A percentile compares a stretch with the other conserved stretches of the same genome.
Conservation (phyloP, 768 basidiomycete species). For the Saitozyma sp. region DNA sequence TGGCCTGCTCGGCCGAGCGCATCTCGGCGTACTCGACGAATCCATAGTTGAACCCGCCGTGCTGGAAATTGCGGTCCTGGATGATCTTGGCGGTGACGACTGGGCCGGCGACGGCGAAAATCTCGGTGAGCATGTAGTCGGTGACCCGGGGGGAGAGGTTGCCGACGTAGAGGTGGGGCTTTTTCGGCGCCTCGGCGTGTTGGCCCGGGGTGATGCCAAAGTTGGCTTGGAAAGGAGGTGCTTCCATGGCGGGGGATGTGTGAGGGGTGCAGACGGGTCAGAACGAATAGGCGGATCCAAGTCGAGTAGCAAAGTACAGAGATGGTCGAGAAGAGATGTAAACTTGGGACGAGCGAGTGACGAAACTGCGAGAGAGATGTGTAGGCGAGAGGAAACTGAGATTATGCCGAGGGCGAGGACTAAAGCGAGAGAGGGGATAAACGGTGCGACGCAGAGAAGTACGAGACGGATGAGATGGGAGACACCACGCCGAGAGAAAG, state of each 20-base stretch:
- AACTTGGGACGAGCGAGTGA: slow-evolving; percentile 6
- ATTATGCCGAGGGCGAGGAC: slow-evolving; percentile 24
- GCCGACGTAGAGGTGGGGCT: slow-evolving; percentile 98
- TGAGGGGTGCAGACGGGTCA: background rate
- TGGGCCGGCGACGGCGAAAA: slow-evolving; percentile 64
- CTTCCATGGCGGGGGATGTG: background rate
- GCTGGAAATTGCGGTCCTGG: slow-evolving; percentile 98
- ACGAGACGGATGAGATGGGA: no score
- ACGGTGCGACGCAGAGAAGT: no score
- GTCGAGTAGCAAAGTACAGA: background rate
- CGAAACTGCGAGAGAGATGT: slow-evolving; percentile 8
- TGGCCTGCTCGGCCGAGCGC: slow-evolving; percentile 97
- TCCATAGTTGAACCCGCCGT: slow-evolving; percentile 98
- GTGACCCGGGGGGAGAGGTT: slow-evolving; percentile 97
- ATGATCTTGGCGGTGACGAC: slow-evolving; percentile 99
- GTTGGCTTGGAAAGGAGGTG: slow-evolving; percentile 2
- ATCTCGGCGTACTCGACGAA: slow-evolving; percentile 99
- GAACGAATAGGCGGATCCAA: background rate
- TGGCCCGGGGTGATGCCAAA: slow-evolving; percentile 14
- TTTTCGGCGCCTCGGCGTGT: slow-evolving; percentile 49
- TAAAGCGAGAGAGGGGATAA: slow-evolving; percentile 62
- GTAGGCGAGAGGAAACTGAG: slow-evolving; percentile 14
- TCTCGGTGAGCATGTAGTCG: slow-evolving; percentile 96
- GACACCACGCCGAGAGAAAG: slow-evolving; percentile 44
- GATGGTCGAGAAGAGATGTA: slow-evolving; percentile 1